These are phyloP conservation scores for Immersiporthe knoxdaviesiana DNA, from an alignment of 2,329 filamentous ascomycete species.

Conservation along the genomic window DNA sequence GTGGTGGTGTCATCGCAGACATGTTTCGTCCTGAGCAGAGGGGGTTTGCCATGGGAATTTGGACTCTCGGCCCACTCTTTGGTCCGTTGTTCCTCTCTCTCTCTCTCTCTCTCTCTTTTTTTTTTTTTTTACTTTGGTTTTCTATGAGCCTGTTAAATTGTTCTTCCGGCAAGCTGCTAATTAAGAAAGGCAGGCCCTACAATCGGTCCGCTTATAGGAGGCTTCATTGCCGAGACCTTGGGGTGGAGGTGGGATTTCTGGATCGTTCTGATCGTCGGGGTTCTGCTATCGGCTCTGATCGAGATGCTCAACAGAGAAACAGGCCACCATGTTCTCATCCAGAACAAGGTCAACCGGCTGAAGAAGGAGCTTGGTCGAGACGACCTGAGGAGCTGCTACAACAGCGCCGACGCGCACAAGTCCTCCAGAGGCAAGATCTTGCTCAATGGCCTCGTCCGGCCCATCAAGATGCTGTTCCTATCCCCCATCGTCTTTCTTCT, in stretches of 20 bases:
- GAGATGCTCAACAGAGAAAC: constrained; percentile 51
- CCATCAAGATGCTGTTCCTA: constrained; percentile 46
- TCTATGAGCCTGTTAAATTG: background rate
- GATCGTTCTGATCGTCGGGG: constrained; percentile 54
- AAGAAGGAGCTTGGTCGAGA: constrained; percentile 49
- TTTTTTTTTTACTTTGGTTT: no score
- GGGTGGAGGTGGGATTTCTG: constrained; percentile 59
- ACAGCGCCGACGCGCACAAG: constrained; percentile 33
- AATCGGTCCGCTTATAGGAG: constrained; percentile 52
- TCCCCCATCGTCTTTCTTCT: constrained; percentile 52
- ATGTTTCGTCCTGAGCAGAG: constrained; percentile 53
- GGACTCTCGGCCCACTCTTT: constrained; percentile 50
- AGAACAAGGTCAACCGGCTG: constrained; percentile 51
- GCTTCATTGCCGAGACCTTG: constrained; percentile 52
- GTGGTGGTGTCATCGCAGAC: constrained; percentile 59
- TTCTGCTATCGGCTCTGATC: constrained; percentile 41
- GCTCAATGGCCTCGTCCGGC: constrained; percentile 34
- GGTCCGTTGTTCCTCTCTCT: constrained; percentile 34
- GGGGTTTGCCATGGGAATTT: constrained; percentile 53
- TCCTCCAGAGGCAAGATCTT: constrained; percentile 37
- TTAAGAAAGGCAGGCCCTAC: constrained; percentile 41
- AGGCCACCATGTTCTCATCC: constrained; percentile 54
- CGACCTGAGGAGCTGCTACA: constrained; percentile 52
- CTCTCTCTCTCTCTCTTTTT: no score
- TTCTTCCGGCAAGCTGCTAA: background rate